Conservation (phyloP, 192 early-diverging fungal species). For the Obelidium mucronatum region DNA sequence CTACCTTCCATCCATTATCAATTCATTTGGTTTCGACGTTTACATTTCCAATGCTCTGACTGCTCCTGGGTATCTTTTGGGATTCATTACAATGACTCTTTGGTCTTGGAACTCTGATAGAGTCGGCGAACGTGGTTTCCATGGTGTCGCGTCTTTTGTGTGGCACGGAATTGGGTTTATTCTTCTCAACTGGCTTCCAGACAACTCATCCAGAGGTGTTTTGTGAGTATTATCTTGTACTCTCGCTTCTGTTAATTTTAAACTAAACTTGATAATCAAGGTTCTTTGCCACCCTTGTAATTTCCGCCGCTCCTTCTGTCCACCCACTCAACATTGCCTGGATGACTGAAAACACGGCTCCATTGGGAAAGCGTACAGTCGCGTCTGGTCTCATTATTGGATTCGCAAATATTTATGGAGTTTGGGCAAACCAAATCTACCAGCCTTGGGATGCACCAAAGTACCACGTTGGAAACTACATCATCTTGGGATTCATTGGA, state of each 20-base stretch:
- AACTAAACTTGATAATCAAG: too few species aligned
- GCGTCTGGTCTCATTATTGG: too few species aligned
- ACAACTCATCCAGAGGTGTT: not conserved
- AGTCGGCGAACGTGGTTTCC: too few species aligned
- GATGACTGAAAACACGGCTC: slow-evolving; percentile 39
- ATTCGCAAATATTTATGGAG: slow-evolving; percentile 35
- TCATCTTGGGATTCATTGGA: slow-evolving; percentile 50
- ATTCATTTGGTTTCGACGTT: slow-evolving; percentile 36
- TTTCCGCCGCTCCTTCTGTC: not conserved
- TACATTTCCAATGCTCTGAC: slow-evolving; percentile 40
- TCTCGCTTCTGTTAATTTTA: too few species aligned
- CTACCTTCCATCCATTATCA: slow-evolving; percentile 40
- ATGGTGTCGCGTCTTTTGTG: slow-evolving; percentile 6
- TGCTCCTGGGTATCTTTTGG: slow-evolving; percentile 21
- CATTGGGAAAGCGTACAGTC: slow-evolving; percentile 38
- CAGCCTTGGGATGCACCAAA: too few species aligned
- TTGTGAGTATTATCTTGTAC: not conserved
- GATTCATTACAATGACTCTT: too few species aligned
- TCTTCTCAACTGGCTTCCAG: slow-evolving; percentile 21
- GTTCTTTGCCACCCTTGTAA: too few species aligned
- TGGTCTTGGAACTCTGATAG: too few species aligned
- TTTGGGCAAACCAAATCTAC: slow-evolving; percentile 38
- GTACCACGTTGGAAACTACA: slow-evolving; percentile 58
- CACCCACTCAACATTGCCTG: too few species aligned
- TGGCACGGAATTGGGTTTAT: slow-evolving; percentile 31